Conservation (phyloP, 352 stramenopile genomes). For the Phytopythium chamaehyphon region DNA sequence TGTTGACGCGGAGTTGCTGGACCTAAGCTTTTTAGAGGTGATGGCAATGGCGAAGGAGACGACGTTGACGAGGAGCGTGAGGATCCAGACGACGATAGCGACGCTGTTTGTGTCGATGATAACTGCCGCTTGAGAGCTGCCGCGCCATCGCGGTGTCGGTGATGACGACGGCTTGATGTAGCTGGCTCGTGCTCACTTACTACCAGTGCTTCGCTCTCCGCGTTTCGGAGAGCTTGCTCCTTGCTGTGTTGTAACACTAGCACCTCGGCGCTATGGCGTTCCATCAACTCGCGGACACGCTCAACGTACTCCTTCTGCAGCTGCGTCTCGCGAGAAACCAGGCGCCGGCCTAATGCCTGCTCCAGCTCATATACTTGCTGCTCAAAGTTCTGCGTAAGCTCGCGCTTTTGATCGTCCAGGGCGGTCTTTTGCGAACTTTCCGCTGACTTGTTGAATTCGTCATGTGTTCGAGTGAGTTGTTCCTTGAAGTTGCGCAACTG, state of each 20-base stretch:
- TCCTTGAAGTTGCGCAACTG: conserved; percentile 16
- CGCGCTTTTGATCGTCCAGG: conserved; percentile 19
- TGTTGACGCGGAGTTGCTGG: conserved; percentile 17
- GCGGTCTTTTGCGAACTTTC: conserved; percentile 14
- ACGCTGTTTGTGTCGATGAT: conserved; percentile 10
- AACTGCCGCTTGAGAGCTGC: conserved; percentile 2
- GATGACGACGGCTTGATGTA: not conserved
- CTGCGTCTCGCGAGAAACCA: conserved; percentile 28
- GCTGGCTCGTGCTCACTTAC: not conserved
- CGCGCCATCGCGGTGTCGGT: not conserved
- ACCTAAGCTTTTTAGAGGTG: not conserved
- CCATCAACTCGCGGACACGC: conserved; percentile 28
- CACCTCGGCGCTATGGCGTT: conserved; percentile 38
- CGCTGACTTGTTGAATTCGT: conserved; percentile 11
- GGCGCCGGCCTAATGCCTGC: conserved; percentile 18
- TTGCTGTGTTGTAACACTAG: conserved; percentile 14
- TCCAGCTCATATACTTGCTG: conserved; percentile 27
- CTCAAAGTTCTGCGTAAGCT: conserved; percentile 16
- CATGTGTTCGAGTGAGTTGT: conserved; percentile 7
- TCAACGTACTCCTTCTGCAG: conserved; percentile 35
- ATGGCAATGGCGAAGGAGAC: conserved; percentile 2
- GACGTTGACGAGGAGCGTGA: conserved; percentile 8
- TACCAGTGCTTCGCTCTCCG: not conserved
- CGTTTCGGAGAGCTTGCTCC: not conserved
- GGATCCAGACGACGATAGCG: conserved; percentile 18